Base-by-base conservation (phyloP, 148 eudicot species). In the Camellia japonica region DNA sequence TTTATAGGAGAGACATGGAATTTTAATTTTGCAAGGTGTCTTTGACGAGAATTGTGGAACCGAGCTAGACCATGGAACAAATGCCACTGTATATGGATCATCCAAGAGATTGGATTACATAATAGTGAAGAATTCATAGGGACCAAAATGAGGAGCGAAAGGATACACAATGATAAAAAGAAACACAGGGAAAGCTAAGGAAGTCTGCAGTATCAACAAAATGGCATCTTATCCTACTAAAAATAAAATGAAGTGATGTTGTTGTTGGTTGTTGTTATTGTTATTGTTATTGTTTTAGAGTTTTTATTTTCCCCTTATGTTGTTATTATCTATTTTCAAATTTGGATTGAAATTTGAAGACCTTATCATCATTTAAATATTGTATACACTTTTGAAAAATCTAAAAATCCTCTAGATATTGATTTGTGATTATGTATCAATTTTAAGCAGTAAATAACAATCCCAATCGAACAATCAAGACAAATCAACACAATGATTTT, bases 81-180 rank as follows among this genome's bases (percentile, higher is more conserved):
- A 98, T 23, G 95, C 97, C 0, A 94, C 94, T 3, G 99, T 98
- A 76, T 96, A 92, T 49, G 99, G 98, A 65, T 75, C 98, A 7
- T 86, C 83, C 79, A 92, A 89, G 84, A 95, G 92, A 5, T 19
- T 71, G 73, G 98, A 92, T 65, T 96, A 92, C 87, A 84, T 96
- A 41, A 91, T 89, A 44, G 98, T 96, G 83, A 96, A 91, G 93
- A 96, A 96, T 79, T 96, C 99, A 0, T 96, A 98, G 99, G 98
- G 99, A 66, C 87, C 93, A 46, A 94, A 80, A 79, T 96, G 99
- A 98, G 99, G 99, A 77, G 99, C 92, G 80, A 94, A 91, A 74
- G 99, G 99, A 1, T 96, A 83, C 83, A 90, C 92, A 18, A 87
- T 94, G 79, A 85, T 96, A 94, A 96, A 89, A 88, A 96, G 98